Conservation (phyloP, 2,329 filamentous ascomycete genomes). For the Microsporum ferrugineum region DNA sequence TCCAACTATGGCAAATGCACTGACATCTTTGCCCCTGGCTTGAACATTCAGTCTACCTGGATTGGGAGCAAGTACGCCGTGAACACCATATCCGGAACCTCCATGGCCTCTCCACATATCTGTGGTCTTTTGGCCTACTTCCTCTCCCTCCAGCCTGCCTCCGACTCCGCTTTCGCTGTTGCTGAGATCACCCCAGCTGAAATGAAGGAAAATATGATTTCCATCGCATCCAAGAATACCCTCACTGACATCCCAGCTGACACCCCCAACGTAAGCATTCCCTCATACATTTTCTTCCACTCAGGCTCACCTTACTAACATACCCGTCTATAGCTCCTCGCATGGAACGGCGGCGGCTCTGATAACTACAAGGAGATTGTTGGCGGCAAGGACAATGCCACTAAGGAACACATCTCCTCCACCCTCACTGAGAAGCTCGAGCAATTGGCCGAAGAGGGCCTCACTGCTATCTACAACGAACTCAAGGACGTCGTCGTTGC, state of each 20-base stretch:
- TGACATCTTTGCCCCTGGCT: conserved; percentile 94
- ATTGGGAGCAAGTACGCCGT: conserved; percentile 89
- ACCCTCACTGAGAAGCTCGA: conserved; percentile 38
- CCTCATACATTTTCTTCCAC: background rate
- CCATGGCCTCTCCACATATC: conserved; percentile 97
- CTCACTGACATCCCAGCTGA: conserved; percentile 72
- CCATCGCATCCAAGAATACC: conserved; percentile 65
- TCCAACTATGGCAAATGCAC: conserved; percentile 99
- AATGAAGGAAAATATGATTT: conserved; percentile 80
- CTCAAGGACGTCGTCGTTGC: conserved; percentile 30
- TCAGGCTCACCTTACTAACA: conserved; percentile 18
- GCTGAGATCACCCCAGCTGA: conserved; percentile 82
- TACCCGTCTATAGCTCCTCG: conserved; percentile 51
- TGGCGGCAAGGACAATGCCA: conserved; percentile 49
- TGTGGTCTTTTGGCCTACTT: conserved; percentile 95
- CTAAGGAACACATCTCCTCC: conserved; percentile 22
- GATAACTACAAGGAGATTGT: conserved; percentile 83
- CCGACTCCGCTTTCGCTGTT: conserved; percentile 83
- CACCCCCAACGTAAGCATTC: conserved; percentile 62
- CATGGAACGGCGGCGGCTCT: conserved; percentile 96
- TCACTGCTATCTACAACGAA: conserved; percentile 39
- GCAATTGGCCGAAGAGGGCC: conserved; percentile 30
- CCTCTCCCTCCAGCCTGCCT: conserved; percentile 84
- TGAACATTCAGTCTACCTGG: conserved; percentile 97
- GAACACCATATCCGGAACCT: conserved; percentile 99